Base-by-base conservation (phyloP, 1,139 yeast genomes). In the Zygoascus meyerae region DNA sequence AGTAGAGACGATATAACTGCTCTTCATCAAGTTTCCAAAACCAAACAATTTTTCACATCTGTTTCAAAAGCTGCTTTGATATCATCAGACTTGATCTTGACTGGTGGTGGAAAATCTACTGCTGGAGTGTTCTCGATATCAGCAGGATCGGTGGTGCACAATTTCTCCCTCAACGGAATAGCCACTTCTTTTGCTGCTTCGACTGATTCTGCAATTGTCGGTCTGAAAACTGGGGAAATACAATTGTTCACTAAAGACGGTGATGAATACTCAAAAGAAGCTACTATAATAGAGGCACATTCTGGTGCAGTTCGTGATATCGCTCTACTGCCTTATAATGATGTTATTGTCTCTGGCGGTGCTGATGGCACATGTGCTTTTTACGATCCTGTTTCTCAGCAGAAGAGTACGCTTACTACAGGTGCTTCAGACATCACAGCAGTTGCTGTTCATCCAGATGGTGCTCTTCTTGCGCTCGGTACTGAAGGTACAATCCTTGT, bases 371-470 rank as follows among this genome's bases (percentile, higher is more conserved):
- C 54, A 2, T 67, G 75, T 70, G 55, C 69, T 1, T 48, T 75
- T 10, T 55, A 65, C 42, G 64, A 66, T 50, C 16, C 50, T 10
- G 48, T 42, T 29, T 29, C 42, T 10, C 43, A 47, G 3, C 51
- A 50, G 2, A 30, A 35, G 5, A 6, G 7, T 10, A 16, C 41
- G 3, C 30, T 31, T 11, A n/a, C 36, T 12, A 42, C 41, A 10
- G 45, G 45, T 16, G 9, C 31, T 17, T 35, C 45, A 16, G 41
- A 35, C 15, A 57, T 65, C 21, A 55, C 63, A 1, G 54, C 69
- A 3, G 44, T 52, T 26, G 59, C 61, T 1, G 66, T 83, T 28
- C 92, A 83, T 56, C 78, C 78, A 3, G 92, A 83, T 61, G 92
- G 92, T 11, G 73, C 75, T 2, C 63, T 83, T 16, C 57, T 80